Evolutionary conservation across 352 stramenopile genomes (phyloP).

Genomic region (Globisporangium lucens): DNA sequence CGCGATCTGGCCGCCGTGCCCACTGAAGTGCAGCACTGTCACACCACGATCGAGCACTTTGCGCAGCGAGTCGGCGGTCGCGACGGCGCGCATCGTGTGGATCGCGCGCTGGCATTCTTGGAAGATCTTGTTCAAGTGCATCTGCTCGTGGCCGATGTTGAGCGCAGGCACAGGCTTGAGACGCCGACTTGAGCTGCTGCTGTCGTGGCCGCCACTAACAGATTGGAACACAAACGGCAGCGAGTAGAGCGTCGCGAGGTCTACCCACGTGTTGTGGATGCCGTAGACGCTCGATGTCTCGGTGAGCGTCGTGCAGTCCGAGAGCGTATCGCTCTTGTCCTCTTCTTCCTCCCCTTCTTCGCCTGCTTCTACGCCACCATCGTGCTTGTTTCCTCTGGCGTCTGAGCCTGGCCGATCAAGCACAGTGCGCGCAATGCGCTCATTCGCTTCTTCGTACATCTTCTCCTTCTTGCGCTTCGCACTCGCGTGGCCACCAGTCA

Average conservation of each 20-base stretch:
- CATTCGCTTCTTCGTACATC: slow-evolving; percentile 53
- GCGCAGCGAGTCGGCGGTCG: slow-evolving; percentile 67
- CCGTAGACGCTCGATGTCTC: slow-evolving; percentile 73
- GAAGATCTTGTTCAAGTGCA: slow-evolving; percentile 72
- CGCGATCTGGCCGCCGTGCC: slow-evolving; percentile 62
- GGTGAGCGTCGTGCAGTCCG: slow-evolving; percentile 67
- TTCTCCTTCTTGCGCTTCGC: slow-evolving; percentile 24
- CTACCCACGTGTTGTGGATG: slow-evolving; percentile 78
- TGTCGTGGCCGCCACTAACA: slow-evolving; percentile 12
- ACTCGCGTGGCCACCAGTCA: slow-evolving; percentile 8
- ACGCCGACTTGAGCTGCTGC: slow-evolving; percentile 21
- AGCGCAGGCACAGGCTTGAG: slow-evolving; percentile 62
- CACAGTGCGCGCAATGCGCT: slow-evolving; percentile 56
- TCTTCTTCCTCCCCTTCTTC: slow-evolving; percentile 30
- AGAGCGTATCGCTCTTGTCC: slow-evolving; percentile 78
- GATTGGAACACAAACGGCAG: slow-evolving; percentile 65
- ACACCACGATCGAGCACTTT: slow-evolving; percentile 77
- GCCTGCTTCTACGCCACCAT: not conserved
- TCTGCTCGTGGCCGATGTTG: slow-evolving; percentile 67
- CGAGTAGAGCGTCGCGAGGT: slow-evolving; percentile 72
- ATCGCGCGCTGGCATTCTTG: slow-evolving; percentile 67
- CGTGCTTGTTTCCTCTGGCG: slow-evolving; percentile 8
- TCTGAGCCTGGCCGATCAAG: slow-evolving; percentile 29
- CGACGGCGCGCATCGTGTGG: slow-evolving; percentile 70
- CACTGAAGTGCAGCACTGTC: slow-evolving; percentile 78